Base-by-base conservation (phyloP, 768 basidiomycete genomes). In the Pleurotus citrinopileatus region DNA sequence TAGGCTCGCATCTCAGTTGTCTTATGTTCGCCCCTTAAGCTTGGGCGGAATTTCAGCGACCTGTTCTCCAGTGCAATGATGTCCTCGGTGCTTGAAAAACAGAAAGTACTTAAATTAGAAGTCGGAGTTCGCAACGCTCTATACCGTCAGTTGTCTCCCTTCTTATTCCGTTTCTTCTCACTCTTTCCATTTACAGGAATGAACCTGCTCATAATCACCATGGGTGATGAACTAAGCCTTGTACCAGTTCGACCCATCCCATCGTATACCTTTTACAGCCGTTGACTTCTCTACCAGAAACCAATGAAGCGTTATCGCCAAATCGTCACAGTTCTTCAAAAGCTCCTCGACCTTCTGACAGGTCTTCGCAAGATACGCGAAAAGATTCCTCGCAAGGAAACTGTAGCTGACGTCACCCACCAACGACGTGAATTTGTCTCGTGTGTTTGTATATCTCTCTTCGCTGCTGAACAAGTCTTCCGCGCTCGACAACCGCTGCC, bases 401-500 rank as follows among this genome's bases (percentile, higher is more conserved):
- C 73, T 0, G 70, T 79, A 7, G 61, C 67, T 9, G 58, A 73
- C 69, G 48, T 69, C 67, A 53, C 67, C 61, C 42, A 68, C 4
- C 60, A 78, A 59, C 65, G 78, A 9, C 72, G 73, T 23, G 76
- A 78, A 63, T 66, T 78, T 68, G 54, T 79, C 55, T 80, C 77
- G 1, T 72, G 73, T 57, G 63, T 79, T 6, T 79, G 74, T 61
- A 64, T 80, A 47, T 68, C 69, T 2, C 64, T 80, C n/a, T 80
- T 76, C 54, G 76, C 76, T 2, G 73, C 72, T 54, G 77, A 80
- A 56, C 73, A 78, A 27, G 76, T 74, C 2, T 79, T 80, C 61
- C 63, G 70, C 3, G 71, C 72, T 4, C 70, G 73, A 25, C 75
- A 76, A 54, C 72, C 76, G 10, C 66, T 80, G 15, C 78, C 79